Evolutionary conservation across 306 rosid species (phyloP).

Genomic region (Cicer arietinum): DNA sequence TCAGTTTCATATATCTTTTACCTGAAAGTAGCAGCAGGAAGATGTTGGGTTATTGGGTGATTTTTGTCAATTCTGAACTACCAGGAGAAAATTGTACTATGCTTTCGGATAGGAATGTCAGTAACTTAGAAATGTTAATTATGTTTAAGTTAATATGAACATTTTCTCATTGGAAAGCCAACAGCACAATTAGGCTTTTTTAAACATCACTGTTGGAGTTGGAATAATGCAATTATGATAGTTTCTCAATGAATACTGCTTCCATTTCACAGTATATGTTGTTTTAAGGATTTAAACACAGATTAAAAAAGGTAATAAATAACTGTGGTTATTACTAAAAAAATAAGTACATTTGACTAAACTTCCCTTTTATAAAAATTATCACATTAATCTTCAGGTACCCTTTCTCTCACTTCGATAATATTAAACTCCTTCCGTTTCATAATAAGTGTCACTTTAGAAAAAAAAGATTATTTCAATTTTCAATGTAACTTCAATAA

Average conservation of each 20-base stretch:
- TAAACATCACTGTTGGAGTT: neutral
- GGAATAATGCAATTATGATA: neutral
- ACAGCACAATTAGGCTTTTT: neutral
- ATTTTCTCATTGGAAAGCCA: neutral
- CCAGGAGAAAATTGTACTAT: conserved; percentile 4
- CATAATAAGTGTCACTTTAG: no score
- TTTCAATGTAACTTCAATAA: no score
- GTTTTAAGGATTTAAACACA: no score
- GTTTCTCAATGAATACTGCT: neutral
- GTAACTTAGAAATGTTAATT: neutral
- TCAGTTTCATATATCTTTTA: neutral
- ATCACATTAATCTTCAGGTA: no score
- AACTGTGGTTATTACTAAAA: no score
- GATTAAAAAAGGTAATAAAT: no score
- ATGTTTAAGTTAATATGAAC: conserved; percentile 1
- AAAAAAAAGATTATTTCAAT: no score
- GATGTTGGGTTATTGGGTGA: neutral
- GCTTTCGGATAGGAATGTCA: neutral
- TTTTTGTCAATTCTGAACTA: neutral
- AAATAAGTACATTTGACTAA: no score
- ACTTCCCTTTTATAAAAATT: no score
- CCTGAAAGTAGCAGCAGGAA: conserved; percentile 10
- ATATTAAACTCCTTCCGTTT: no score
- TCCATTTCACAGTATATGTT: no score
- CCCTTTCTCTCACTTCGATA: no score